phyloP scores from a whole-genome alignment of 345 rosid genomes.

The Gossypium longicalyx region DNA sequence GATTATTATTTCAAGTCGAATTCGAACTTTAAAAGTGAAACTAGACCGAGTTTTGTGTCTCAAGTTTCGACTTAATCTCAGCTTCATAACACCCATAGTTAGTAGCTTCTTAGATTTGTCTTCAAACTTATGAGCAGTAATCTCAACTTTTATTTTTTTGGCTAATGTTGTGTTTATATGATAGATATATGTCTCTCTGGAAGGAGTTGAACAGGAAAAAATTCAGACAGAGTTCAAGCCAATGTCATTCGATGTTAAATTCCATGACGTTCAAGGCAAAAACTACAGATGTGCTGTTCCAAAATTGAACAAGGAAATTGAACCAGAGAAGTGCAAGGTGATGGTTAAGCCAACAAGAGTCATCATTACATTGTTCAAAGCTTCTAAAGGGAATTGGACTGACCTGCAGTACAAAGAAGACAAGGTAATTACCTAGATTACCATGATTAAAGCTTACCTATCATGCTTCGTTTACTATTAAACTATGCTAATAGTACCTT shows the following conservation, averaged over 20 bases:
- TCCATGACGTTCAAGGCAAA: slow-evolving; percentile 80
- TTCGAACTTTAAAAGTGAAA: neutral
- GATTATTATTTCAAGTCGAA: neutral
- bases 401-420: slow-evolving; percentile 88
- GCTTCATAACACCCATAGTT: neutral
- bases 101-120: neutral
- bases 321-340: slow-evolving; percentile 74
- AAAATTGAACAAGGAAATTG: slow-evolving; percentile 68
- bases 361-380: slow-evolving; percentile 57
- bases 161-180: neutral
- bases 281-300: slow-evolving; percentile 68
- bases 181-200: slow-evolving; percentile 74
- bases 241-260: slow-evolving; percentile 59
- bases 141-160: neutral
- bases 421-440: slow-evolving; percentile 46
- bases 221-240: slow-evolving; percentile 65
- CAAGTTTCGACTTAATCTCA: neutral
- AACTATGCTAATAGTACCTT: neutral
- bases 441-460: neutral
- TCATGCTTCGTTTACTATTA: neutral
- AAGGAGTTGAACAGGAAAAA: slow-evolving; percentile 72
- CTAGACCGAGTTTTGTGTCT: neutral
- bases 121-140: neutral
- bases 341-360: slow-evolving; percentile 72
- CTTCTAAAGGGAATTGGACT: slow-evolving; percentile 79